Evolutionary conservation across 805 yeast species (phyloP).

Genomic region (Candida dajiaensis): DNA sequence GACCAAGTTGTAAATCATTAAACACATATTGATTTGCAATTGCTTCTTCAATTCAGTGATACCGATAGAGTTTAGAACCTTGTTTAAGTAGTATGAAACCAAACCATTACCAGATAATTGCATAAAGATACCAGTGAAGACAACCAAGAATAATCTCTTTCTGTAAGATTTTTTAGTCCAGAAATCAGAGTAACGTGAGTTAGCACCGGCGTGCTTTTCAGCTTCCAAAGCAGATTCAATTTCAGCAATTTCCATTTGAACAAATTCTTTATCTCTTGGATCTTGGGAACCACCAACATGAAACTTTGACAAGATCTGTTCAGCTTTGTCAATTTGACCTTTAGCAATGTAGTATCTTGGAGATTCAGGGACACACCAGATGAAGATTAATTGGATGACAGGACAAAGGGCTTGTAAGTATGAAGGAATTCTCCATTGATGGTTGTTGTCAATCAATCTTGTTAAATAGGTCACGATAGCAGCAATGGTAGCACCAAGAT

Average conservation of each 20-base stretch:
- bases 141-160: constrained; percentile 33
- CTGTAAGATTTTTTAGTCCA: constrained; percentile 27
- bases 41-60: constrained; percentile 39
- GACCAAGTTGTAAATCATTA: constrained; percentile 39
- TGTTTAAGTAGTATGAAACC: constrained; percentile 43
- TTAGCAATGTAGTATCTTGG: constrained; percentile 40
- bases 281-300: constrained; percentile 32
- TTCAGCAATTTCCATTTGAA: constrained; percentile 35
- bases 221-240: constrained; percentile 33
- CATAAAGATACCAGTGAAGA: constrained; percentile 31
- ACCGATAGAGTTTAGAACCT: constrained; percentile 48
- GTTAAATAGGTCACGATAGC: constrained; percentile 22
- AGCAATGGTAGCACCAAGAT: constrained; percentile 46
- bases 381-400: constrained; percentile 30
- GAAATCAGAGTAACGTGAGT: constrained; percentile 33
- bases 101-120: constrained; percentile 47
- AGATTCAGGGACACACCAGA: constrained; percentile 41
- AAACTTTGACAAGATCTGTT: constrained; percentile 29
- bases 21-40: constrained; percentile 42
- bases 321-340: constrained; percentile 39
- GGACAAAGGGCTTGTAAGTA: constrained; percentile 45
- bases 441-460: constrained; percentile 21
- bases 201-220: constrained; percentile 29
- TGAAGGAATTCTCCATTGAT: constrained; percentile 52
- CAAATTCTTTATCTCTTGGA: constrained; percentile 17